Evolutionary conservation across 1,284 basidiomycete species (phyloP).

Genomic region (Malassezia caprae): DNA sequence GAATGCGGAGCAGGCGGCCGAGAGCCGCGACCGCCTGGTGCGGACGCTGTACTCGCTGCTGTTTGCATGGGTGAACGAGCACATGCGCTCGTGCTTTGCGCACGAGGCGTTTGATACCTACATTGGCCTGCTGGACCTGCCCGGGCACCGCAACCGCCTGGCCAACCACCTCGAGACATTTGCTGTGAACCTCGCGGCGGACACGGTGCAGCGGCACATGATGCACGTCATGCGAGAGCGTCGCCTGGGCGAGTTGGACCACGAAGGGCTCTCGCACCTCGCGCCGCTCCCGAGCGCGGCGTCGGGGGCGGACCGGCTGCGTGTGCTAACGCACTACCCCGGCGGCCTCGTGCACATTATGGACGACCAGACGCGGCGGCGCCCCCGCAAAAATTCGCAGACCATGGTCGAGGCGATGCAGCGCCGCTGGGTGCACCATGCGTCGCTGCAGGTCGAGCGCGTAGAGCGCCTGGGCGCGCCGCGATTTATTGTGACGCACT

Average conservation of each 20-base stretch:
- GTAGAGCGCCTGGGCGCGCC: conserved; percentile 59
- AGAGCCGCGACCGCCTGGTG: conserved; percentile 85
- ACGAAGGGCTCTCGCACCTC: conserved; percentile 67
- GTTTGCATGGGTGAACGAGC: conserved; percentile 92
- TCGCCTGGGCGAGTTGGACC: conserved; percentile 67
- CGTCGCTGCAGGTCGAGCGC: conserved; percentile 57
- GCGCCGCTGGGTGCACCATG: conserved; percentile 88
- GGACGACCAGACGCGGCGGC: conserved; percentile 82
- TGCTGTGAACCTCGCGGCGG: conserved; percentile 89
- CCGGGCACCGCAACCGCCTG: conserved; percentile 61
- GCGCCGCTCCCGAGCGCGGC: conserved; percentile 56
- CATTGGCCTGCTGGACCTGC: conserved; percentile 88
- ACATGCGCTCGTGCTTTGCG: conserved; percentile 77
- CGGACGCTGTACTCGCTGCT: conserved; percentile 85
- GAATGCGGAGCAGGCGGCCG: conserved; percentile 80
- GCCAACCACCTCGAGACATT: conserved; percentile 89
- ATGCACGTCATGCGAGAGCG: conserved; percentile 70
- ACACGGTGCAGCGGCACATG: conserved; percentile 74
- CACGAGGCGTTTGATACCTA: conserved; percentile 56
- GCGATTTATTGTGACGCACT: conserved; percentile 86
- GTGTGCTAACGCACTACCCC: conserved; percentile 73
- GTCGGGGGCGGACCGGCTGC: conserved; percentile 73
- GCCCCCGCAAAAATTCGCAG: conserved; percentile 79
- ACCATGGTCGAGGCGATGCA: conserved; percentile 89
- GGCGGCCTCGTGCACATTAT: conserved; percentile 92